Percentiles rank a stretch among this genome's conserved stretches.
phyloP scores from a whole-genome alignment of 225 moss, liverwort and hornwort species.

The Rhytidiadelphus loreus region DNA sequence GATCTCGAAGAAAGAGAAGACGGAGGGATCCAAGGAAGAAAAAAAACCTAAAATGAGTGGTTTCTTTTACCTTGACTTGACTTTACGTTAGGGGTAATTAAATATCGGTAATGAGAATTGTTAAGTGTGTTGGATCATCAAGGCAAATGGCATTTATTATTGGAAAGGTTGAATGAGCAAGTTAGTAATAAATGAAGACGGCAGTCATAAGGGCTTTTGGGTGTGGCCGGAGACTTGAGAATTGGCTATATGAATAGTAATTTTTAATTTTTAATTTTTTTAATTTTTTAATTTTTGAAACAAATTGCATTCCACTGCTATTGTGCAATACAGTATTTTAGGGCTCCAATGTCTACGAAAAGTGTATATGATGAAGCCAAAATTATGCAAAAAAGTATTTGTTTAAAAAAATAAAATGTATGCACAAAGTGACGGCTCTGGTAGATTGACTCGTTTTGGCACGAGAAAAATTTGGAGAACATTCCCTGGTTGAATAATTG shows the following conservation, averaged over 20 bases:
- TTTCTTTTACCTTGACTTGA: background rate
- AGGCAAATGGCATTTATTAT: background rate
- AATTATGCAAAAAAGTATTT: background rate
- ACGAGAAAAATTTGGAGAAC: background rate
- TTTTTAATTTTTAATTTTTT: too few relatives aligned
- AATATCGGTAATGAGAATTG: background rate
- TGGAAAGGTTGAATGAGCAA: slow-evolving; percentile 4
- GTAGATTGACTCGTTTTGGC: background rate
- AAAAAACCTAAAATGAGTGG: background rate
- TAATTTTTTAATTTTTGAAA: too few relatives aligned
- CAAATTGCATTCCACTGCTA: too few relatives aligned
- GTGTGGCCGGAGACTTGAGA: background rate
- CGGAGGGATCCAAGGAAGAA: background rate
- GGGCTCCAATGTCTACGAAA: background rate
- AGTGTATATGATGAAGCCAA: background rate
- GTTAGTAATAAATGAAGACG: background rate
- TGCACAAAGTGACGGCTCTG: background rate
- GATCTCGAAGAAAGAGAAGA: background rate
- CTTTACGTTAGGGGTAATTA: background rate
- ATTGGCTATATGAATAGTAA: background rate
- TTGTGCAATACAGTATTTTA: background rate
- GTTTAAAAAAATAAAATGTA: background rate
- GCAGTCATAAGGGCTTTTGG: background rate
- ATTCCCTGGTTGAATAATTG: background rate
- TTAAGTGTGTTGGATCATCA: background rate